Evolutionary conservation across 148 eudicot genomes (phyloP), one percentile per base, ranked within the genome.

Genomic region (Heliamphora exappendiculata): DNA sequence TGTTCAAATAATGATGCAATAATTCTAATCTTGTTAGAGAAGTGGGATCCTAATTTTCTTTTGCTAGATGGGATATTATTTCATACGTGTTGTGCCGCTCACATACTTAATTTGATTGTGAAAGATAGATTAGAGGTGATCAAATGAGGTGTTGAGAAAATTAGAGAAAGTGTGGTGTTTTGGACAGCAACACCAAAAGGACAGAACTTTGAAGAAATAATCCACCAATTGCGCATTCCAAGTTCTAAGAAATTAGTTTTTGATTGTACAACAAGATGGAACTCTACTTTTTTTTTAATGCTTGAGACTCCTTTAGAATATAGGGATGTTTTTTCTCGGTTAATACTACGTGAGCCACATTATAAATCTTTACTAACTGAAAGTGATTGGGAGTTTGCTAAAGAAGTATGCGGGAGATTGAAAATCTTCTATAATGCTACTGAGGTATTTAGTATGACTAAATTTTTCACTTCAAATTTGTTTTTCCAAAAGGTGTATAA

Each of bases 131-230:
- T 82, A 53, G 41, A 76, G 6, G 54, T 77, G 19, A 69, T 79
- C 22, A 33, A 37, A 14, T 36, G 37, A n/a, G 77, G 55, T 22
- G 74, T 82, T 64, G 70, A 75, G 14, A 85, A 37, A 42, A 39
- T 85, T 7, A 74, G 78, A 8, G 54, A 80, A 13, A 76, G 72
- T 75, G 78, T 85, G 14, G 3, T 13, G 10, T 79, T 60, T 66
- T 84, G 81, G 83, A 50, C 72, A 42, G 72, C 64, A 17, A 63
- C 78, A 10, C 73, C 79, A 1, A 44, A 78, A 70, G n/a, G 60
- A 7, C 26, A 55, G 60, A 55, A 55, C 4, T 55, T 55, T 22
- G 26, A 5, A 55, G 60, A 22, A 20, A n/a, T 10, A 17, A n/a
- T 22, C 28, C 60, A n/a, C 7, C 60, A 55, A 5, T 22, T 55